Evolutionary conservation across 768 basidiomycete species (phyloP).

Genomic region (Suillus luteus): DNA sequence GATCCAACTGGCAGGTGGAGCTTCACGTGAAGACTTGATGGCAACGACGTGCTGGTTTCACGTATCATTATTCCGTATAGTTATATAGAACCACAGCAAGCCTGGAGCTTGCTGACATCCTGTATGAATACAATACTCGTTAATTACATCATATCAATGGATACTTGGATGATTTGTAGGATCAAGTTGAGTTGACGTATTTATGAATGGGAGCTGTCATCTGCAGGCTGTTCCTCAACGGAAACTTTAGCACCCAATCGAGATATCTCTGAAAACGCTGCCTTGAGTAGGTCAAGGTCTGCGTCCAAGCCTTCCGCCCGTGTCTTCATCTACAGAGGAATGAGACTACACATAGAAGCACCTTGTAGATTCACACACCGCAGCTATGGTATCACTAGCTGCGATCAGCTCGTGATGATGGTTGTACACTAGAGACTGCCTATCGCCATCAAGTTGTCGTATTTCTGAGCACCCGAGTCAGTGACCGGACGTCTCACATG

Average conservation of each 20-base stretch:
- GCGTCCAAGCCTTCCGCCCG: constrained; percentile 84
- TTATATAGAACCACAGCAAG: constrained; percentile 16
- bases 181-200: too few species aligned
- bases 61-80: constrained; percentile 12
- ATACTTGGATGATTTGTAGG: not conserved
- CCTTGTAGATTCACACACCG: constrained; percentile 46
- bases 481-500: not conserved
- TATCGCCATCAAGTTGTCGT: constrained; percentile 80
- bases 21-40: constrained; percentile 33
- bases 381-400: constrained; percentile 88
- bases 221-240: constrained; percentile 37
- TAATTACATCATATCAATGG: not conserved
- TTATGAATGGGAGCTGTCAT: not conserved
- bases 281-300: constrained; percentile 78
- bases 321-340: constrained; percentile 72
- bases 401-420: constrained; percentile 95
- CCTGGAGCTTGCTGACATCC: constrained; percentile 16
- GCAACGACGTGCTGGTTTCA: not conserved
- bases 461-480: constrained; percentile 60
- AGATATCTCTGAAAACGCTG: constrained; percentile 86
- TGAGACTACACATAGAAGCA: constrained; percentile 11
- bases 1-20: constrained; percentile 47
- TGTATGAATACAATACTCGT: not conserved
- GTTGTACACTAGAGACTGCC: constrained; percentile 91
- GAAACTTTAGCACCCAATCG: constrained; percentile 71